Evolutionary conservation across 352 stramenopile species (phyloP).

Genomic region (Pythium phragmiticola): DNA sequence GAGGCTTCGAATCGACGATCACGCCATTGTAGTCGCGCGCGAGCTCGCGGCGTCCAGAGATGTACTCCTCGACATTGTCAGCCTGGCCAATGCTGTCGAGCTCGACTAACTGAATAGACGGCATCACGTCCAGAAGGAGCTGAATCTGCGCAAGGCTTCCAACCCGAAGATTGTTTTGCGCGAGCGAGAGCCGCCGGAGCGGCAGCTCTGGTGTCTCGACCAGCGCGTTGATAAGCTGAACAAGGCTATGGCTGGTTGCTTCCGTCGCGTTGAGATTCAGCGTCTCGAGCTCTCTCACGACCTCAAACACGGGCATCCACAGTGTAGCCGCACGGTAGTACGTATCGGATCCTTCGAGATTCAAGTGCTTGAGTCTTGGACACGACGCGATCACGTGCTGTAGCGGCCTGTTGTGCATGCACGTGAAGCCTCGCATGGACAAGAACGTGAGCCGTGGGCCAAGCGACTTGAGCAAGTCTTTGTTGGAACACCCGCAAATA

Average conservation of each 20-base stretch:
- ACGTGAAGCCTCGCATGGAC: constrained; percentile 9
- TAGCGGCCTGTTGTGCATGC: background rate
- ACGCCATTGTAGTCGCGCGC: constrained; percentile 14
- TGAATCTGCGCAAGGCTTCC: constrained; percentile 4
- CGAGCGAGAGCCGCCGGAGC: constrained; percentile 13
- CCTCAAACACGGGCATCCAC: background rate
- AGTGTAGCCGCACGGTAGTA: background rate
- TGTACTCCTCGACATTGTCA: constrained; percentile 4
- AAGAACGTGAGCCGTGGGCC: background rate
- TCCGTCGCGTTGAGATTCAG: constrained; percentile 11
- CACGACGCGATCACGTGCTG: background rate
- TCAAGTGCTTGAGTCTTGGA: background rate
- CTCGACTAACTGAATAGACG: constrained; percentile 10
- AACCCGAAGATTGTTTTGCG: constrained; percentile 8
- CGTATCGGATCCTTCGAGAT: constrained; percentile 9
- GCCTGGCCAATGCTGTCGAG: constrained; percentile 17
- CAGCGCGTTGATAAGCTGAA: constrained; percentile 2
- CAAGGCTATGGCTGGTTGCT: background rate
- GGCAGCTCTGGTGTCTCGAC: background rate
- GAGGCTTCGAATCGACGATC: background rate
- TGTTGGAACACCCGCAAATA: constrained; percentile 7
- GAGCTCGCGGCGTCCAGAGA: constrained; percentile 3
- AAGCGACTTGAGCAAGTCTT: background rate
- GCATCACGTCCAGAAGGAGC: constrained; percentile 4
- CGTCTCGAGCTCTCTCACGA: background rate